Evolutionary conservation across 768 basidiomycete species (phyloP).

Genomic region (Mycena rebaudengoi): DNA sequence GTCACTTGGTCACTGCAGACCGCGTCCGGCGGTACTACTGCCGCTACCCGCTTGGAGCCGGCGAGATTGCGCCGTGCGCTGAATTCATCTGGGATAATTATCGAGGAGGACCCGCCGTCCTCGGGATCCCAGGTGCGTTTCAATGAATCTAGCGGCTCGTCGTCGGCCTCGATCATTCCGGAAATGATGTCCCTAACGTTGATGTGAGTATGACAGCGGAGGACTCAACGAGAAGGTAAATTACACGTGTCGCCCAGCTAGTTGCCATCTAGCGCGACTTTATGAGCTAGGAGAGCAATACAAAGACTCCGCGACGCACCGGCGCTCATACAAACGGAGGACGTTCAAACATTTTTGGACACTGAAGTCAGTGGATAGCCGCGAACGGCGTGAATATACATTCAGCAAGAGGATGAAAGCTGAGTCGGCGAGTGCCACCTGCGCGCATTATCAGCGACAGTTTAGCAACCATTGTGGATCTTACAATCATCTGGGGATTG

Average conservation of each 20-base stretch:
- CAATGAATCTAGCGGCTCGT: background rate
- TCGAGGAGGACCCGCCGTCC: background rate
- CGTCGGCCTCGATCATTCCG: slow-evolving; percentile 13
- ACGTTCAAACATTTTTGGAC: slow-evolving; percentile 18
- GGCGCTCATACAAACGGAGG: slow-evolving; percentile 17
- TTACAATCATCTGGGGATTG: slow-evolving; percentile 19
- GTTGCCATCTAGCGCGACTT: slow-evolving; percentile 9
- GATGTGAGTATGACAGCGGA: background rate
- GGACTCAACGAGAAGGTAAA: background rate
- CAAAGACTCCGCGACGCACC: background rate
- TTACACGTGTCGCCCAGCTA: slow-evolving; percentile 18
- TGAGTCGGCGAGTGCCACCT: slow-evolving; percentile 17
- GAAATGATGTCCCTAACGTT: slow-evolving; percentile 24
- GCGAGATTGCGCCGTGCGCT: background rate
- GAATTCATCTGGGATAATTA: no score
- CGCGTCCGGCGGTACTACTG: no score
- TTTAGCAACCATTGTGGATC: no score
- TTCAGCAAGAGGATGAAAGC: slow-evolving; percentile 18
- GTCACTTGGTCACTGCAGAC: no score
- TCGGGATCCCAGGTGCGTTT: slow-evolving; percentile 16
- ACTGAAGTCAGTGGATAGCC: slow-evolving; percentile 17
- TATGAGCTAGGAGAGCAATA: background rate
- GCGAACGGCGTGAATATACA: slow-evolving; percentile 18
- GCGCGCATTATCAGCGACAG: no score
- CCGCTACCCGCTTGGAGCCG: background rate